These are phyloP conservation scores for Ceratopteris richardii DNA, from an alignment of 75 land plant genomes.

Conservation along the genomic window DNA sequence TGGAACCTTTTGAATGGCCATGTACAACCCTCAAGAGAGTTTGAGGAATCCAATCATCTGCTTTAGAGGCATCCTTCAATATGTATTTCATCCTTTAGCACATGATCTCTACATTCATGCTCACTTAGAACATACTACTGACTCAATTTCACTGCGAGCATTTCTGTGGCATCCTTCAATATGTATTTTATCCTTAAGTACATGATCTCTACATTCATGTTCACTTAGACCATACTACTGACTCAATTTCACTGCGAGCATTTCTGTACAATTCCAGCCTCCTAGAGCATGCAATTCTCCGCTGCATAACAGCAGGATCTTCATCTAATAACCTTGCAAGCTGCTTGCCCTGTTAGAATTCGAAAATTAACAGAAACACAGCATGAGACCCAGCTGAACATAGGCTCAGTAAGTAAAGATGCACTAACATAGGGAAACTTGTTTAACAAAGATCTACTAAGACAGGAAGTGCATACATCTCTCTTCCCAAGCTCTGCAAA, in stretches of 20 bases:
- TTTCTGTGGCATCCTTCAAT: too few species aligned
- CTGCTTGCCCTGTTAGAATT: conserved; percentile 40
- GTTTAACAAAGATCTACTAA: neutral
- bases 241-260: conserved; percentile 73
- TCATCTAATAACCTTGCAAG: conserved; percentile 52
- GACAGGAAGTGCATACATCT: conserved; percentile 35
- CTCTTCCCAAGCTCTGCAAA: conserved; percentile 63
- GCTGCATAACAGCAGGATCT: conserved; percentile 72
- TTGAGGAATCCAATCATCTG: too few species aligned
- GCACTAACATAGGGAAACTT: neutral
- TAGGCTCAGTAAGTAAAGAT: too few species aligned
- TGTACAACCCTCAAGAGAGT: too few species aligned
- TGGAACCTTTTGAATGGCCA: too few species aligned
- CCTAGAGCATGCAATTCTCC: conserved; percentile 39
- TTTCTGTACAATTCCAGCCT: conserved; percentile 65
- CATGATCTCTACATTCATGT: too few species aligned
- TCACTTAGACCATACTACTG: conserved; percentile 40
- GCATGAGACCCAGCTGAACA: neutral
- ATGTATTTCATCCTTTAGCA: too few species aligned
- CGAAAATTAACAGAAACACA: neutral
- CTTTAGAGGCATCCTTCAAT: too few species aligned
- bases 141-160: conserved; percentile 73
- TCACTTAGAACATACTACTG: conserved; percentile 39
- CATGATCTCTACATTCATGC: too few species aligned
- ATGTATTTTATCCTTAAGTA: too few species aligned